Base-by-base conservation (phyloP, 2,329 filamentous ascomycete genomes). In the Dactylellina leptospora region DNA sequence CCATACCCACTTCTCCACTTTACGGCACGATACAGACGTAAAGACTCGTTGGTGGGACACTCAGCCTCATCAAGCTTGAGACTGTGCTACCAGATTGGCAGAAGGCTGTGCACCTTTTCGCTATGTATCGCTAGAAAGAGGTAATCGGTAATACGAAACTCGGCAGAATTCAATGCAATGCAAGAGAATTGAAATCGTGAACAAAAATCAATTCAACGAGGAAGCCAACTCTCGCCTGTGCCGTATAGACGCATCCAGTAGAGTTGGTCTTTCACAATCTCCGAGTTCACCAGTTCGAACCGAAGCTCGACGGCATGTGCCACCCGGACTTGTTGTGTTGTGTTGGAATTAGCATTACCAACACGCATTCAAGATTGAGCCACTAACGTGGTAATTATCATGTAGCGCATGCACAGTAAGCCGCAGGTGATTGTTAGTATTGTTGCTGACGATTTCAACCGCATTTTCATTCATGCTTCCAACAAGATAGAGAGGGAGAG, bases 271-370 rank as follows among this genome's bases (percentile, higher is more conserved):
- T 20, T 64, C 50, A 23, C 28, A 22, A n/a, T 50, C 40, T 36
- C 53, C 61, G 61, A 66, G 61, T 66, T 56, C 44, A 44, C 61
- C 51, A 64, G 51, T 64, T 59, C 42, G 51, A 36, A 33, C 33
- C 33, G 48, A 62, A 16, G 16, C 45, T 28, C 28, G 25, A 25
- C 60, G 60, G 42, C 30, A 56, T 42, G 28, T 64, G 59, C 59
- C 59, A 62, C 58, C 36, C 23, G 58, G 3, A 20, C 40, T 48
- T 16, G 30, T 42, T 50, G 53, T 51, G 61, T 66, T 66, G 61
- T 66, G 61, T 66, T 66, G 61, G 61, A 66, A 66, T 66, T 58
- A 11, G 33, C n/a, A 44, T n/a, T 40, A 6, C 60, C 42, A 55
- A 55, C 59, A 38, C 60, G 47, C 38, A 22, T 64, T 64, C 23